Evolutionary conservation across 1,139 yeast genomes (phyloP), one percentile per base, ranked within the genome.

Genomic region (Pichia sp.): DNA sequence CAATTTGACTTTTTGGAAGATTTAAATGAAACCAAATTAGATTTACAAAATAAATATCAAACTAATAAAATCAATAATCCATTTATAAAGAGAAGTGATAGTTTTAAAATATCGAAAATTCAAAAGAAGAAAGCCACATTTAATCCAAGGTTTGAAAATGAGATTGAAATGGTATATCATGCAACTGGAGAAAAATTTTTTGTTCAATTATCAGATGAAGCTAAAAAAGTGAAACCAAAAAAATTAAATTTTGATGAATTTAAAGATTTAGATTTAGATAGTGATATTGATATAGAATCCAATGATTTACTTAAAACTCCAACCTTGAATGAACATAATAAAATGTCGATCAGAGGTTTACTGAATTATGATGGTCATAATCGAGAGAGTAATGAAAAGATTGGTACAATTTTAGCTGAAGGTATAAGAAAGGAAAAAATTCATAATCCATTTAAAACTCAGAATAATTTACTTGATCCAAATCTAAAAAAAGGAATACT

Each of bases 101-200:
- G 25, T 25, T 5, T n/a, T n/a, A 30, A 25, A 34, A n/a, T 39
- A 4, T 4, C 6, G 18, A 18, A 6, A 7, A 5, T 6, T 31
- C 4, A 27, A 27, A 18, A n/a, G 10, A 35, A 30, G 30, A 30
- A 30, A n/a, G 6, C 27, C 38, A 42, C 3, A 28, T 55, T 51
- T 30, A 47, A 50, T 29, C 50, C 58, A 11, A 51, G 60, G 34
- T 60, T 53, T 43, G 59, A 57, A 9, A 46, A 55, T 40, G 60
- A 61, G 30, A 52, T 63, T 46, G 65, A 63, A 47, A 43, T 60
- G 47, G 56, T 63, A 7, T 56, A 63, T 43, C 56, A 56, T 41
- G 56, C 58, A 31, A 62, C 63, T 0, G 66, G 66, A 1, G 51
- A 58, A 39, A 56, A 56, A 28, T 54, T 60, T 10, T 49, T 49